phyloP scores from a whole-genome alignment of 257 asterid species.

The Gynochthodes officinalis region DNA sequence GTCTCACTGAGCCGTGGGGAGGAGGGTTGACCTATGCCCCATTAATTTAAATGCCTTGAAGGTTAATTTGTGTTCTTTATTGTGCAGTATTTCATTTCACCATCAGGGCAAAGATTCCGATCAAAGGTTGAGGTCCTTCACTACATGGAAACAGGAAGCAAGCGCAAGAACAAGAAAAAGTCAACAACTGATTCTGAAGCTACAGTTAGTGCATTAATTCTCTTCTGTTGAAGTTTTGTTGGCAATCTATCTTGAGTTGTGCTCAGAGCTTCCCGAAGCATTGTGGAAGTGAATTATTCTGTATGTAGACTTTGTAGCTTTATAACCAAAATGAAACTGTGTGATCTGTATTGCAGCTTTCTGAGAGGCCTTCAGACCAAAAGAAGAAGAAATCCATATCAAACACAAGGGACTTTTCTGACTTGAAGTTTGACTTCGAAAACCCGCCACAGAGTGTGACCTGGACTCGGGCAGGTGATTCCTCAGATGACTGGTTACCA shows the following conservation, averaged over 20 bases:
- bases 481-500: constrained; percentile 24
- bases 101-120: constrained; percentile 30
- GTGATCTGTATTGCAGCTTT: constrained; percentile 20
- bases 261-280: not conserved
- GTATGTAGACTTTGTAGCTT: not conserved
- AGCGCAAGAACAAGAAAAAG: constrained; percentile 19
- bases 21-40: not conserved
- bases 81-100: constrained; percentile 33
- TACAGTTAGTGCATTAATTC: constrained; percentile 16
- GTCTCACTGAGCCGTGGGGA: not conserved
- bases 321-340: not conserved
- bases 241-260: not conserved
- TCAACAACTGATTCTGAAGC: constrained; percentile 17
- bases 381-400: constrained; percentile 22
- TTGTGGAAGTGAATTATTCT: not conserved
- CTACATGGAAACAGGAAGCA: constrained; percentile 34
- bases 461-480: constrained; percentile 24
- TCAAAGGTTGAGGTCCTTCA: constrained; percentile 39
- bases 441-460: constrained; percentile 29
- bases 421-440: constrained; percentile 27
- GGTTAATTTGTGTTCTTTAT: not conserved
- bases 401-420: constrained; percentile 14
- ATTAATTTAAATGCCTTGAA: not conserved
- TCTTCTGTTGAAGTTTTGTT: not conserved
- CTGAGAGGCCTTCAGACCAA: constrained; percentile 15